Percentiles rank a stretch among this genome's conserved stretches.
phyloP scores from a whole-genome alignment of 768 basidiomycete genomes.

The Lactarius pseudohatsudake region DNA sequence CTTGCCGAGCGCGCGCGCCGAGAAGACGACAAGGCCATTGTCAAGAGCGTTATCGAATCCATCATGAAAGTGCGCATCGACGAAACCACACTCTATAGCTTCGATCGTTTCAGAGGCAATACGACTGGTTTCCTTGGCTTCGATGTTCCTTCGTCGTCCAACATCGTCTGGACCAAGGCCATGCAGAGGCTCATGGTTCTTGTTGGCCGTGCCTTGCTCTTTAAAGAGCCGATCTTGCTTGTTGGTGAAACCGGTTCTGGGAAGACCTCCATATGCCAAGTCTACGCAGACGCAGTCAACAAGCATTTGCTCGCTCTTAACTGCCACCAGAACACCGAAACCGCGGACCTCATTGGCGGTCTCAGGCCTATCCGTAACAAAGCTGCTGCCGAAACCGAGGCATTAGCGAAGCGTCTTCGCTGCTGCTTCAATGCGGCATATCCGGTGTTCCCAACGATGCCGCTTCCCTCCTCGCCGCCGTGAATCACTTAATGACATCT shows the following conservation, averaged over 20 bases:
- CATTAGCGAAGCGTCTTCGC: slow-evolving; percentile 43
- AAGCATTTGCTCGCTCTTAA: slow-evolving; percentile 74
- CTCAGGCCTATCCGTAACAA: slow-evolving; percentile 86
- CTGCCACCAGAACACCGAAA: slow-evolving; percentile 98
- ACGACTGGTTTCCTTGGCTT: slow-evolving; percentile 54
- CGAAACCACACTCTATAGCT: slow-evolving; percentile 64
- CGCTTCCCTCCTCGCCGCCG: slow-evolving; percentile 32
- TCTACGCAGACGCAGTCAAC: slow-evolving; percentile 67
- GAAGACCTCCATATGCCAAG: slow-evolving; percentile 95
- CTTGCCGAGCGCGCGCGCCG: slow-evolving; percentile 87
- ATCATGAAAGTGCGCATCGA: slow-evolving; percentile 87
- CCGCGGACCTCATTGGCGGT: slow-evolving; percentile 93
- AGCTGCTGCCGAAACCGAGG: slow-evolving; percentile 50
- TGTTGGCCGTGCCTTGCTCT: slow-evolving; percentile 78
- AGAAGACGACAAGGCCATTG: slow-evolving; percentile 80
- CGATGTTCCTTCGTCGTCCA: slow-evolving; percentile 45
- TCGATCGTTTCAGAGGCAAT: slow-evolving; percentile 45
- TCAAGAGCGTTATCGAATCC: slow-evolving; percentile 90
- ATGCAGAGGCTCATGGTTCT: slow-evolving; percentile 90
- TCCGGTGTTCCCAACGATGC: slow-evolving; percentile 31
- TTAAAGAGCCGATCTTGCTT: slow-evolving; percentile 91
- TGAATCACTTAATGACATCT: slow-evolving; percentile 31
- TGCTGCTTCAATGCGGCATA: slow-evolving; percentile 47
- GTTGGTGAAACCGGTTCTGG: slow-evolving; percentile 98
- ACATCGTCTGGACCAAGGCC: slow-evolving; percentile 88